Percentiles rank a stretch among this genome's conserved stretches.
Evolutionary conservation across 1,139 yeast species (phyloP).

Genomic region (Sugiyamaella sp.): DNA sequence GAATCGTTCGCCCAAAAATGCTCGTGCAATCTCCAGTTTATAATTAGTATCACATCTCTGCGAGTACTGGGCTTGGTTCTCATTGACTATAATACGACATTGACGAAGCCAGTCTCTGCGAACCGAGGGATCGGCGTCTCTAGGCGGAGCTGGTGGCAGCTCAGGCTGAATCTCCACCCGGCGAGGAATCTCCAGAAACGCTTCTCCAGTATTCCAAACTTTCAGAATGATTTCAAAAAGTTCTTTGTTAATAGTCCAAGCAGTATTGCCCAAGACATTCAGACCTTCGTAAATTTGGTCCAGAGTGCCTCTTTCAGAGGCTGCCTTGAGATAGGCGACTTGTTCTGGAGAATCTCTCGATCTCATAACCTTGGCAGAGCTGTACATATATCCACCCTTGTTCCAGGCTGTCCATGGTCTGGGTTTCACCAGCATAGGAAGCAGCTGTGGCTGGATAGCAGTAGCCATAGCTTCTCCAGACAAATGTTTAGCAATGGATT

Average conservation of each 20-base stretch:
- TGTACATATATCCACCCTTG: conserved; percentile 80
- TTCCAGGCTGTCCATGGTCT: conserved; percentile 81
- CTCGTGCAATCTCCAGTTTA: conserved; percentile 92
- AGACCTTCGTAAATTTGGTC: conserved; percentile 75
- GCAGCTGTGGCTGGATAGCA: conserved; percentile 79
- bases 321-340: conserved; percentile 81
- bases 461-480: conserved; percentile 69
- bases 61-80: conserved; percentile 70
- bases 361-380: conserved; percentile 66
- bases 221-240: conserved; percentile 70
- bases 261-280: conserved; percentile 82
- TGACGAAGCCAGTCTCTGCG: conserved; percentile 68
- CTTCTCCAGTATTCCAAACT: conserved; percentile 86
- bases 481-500: conserved; percentile 62
- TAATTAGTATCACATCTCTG: conserved; percentile 93
- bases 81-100: conserved; percentile 59
- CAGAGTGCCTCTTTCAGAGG: conserved; percentile 69
- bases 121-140: conserved; percentile 65
- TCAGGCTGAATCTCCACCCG: conserved; percentile 50
- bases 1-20: conserved; percentile 74
- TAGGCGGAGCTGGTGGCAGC: conserved; percentile 67
- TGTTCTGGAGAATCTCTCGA: conserved; percentile 90
- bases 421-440: conserved; percentile 94
- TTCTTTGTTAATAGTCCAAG: conserved; percentile 87
- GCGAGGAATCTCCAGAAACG: conserved; percentile 79